Base-by-base conservation (phyloP, 768 basidiomycete species). In the Myochromella boudieri region DNA sequence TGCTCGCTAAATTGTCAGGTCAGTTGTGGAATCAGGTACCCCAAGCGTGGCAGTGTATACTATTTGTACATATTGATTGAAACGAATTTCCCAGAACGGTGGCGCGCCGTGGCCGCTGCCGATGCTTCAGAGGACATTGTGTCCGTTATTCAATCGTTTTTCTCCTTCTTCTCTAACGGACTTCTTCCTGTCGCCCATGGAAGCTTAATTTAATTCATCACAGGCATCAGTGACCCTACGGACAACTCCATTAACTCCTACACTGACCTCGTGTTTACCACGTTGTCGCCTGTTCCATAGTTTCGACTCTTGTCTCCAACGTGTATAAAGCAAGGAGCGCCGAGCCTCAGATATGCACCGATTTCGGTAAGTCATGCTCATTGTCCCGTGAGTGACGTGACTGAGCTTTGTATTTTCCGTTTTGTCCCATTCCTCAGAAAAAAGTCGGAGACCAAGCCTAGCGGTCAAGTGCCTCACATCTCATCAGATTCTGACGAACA, bases 201-300 rank as follows among this genome's bases (percentile, higher is more conserved):
- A 52, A 52, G 44, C 25, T 44, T 47, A 37, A 39, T 44, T 17
- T n/a, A 8, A 12, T 25, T 37, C 12, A 18, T 12, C 17, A 20
- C 38, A 37, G 37, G 44, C 42, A 27, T 29, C 45, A 41, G 47
- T 54, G 54, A 53, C 57, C 60, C 64, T 63, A 62, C 58, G 59
- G 59, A 57, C 39, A 55, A 58, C 60, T 58, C 42, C 45, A 48
- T 52, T 63, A 48, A 58, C 57, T 62, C 53, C 61, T 62, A 60
- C 55, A 62, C 65, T 61, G 57, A 71, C 79, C 83, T 83, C 85
- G 85, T 86, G 85, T 82, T 73, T 59, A 72, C 75, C 85, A 87
- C 85, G 85, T 86, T 87, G n/a, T n/a, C n/a, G 75, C 70, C 71
- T 67, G 63, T 69, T 59, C 52, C 59, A 58, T 49, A 12, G 18